Evolutionary conservation across 2,329 filamentous ascomycete genomes (phyloP).

Genomic region (Keithomyces neogunnii): DNA sequence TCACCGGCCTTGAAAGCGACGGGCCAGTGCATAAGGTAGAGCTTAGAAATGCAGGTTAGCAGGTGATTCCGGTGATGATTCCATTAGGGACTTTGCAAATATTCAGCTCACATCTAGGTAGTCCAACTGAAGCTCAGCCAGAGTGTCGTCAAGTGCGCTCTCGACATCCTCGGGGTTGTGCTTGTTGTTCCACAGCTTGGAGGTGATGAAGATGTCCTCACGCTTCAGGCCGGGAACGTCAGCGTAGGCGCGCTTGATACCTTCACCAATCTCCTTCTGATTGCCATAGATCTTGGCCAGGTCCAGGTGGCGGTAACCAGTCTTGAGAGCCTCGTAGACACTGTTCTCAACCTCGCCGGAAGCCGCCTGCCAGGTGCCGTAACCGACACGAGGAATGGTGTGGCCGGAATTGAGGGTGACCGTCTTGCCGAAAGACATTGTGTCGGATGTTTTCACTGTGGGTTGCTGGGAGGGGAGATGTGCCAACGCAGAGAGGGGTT

Average conservation of each 20-base stretch:
- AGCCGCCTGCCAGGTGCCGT: constrained; percentile 59
- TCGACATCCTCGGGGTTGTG: constrained; percentile 53
- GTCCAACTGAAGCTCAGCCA: constrained; percentile 46
- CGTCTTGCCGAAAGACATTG: constrained; percentile 48
- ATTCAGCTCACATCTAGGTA: constrained; percentile 41
- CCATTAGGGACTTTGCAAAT: too few relatives aligned
- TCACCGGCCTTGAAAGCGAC: constrained; percentile 32
- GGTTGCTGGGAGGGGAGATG: background rate
- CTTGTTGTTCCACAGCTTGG: constrained; percentile 56
- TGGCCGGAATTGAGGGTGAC: constrained; percentile 56
- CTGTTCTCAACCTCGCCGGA: constrained; percentile 56
- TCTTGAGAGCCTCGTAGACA: constrained; percentile 54
- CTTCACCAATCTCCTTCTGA: constrained; percentile 49
- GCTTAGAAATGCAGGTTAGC: constrained; percentile 18
- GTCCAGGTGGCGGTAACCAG: constrained; percentile 56
- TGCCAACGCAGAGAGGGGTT: constrained; percentile 1
- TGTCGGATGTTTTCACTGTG: constrained; percentile 8
- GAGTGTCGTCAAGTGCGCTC: constrained; percentile 45
- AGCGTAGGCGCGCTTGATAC: constrained; percentile 37
- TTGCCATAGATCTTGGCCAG: constrained; percentile 53
- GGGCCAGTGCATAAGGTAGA: constrained; percentile 59
- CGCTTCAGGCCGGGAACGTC: constrained; percentile 44
- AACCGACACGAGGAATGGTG: constrained; percentile 53
- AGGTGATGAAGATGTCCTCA: constrained; percentile 53
- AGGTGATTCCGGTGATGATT: background rate